A percentile compares a stretch with the other conserved stretches of the same genome.
Conservation (phyloP, 805 yeast species). For the Kurtzmaniella fragi region DNA sequence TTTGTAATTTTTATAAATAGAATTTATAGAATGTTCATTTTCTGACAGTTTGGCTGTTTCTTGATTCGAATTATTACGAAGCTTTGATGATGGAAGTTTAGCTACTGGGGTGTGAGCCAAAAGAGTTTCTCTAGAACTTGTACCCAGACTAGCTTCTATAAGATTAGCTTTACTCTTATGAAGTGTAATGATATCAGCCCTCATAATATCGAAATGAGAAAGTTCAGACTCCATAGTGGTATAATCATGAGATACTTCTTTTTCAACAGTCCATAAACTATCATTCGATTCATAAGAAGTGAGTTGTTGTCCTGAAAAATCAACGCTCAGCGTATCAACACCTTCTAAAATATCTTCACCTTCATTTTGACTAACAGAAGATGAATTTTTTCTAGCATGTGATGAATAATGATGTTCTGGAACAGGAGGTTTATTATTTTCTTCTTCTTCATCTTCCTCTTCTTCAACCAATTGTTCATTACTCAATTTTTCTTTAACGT, state of each 20-base stretch:
- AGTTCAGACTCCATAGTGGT: slow-evolving; percentile 13
- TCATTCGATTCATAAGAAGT: not conserved
- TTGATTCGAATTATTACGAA: not conserved
- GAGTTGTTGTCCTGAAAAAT: no score
- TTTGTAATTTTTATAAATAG: slow-evolving; percentile 23
- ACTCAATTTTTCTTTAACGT: slow-evolving; percentile 2
- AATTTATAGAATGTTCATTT: slow-evolving; percentile 12
- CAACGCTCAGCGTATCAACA: no score
- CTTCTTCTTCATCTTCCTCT: not conserved
- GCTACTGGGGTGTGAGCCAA: slow-evolving; percentile 7
- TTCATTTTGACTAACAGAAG: no score
- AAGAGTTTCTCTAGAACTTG: slow-evolving; percentile 24
- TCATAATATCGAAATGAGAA: slow-evolving; percentile 21
- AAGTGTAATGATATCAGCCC: slow-evolving; percentile 24
- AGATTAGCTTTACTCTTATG: slow-evolving; percentile 18
- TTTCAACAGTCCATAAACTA: not conserved
- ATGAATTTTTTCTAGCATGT: no score
- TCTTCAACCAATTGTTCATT: not conserved
- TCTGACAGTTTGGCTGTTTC: not conserved
- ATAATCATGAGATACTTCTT: not conserved
- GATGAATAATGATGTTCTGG: no score
- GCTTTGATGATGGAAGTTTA: not conserved
- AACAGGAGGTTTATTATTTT: no score
- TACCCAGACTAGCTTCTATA: slow-evolving; percentile 10
- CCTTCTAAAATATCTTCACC: no score